Evolutionary conservation across 352 stramenopile genomes (phyloP).

Genomic region (Thalassiosira mediterranea): DNA sequence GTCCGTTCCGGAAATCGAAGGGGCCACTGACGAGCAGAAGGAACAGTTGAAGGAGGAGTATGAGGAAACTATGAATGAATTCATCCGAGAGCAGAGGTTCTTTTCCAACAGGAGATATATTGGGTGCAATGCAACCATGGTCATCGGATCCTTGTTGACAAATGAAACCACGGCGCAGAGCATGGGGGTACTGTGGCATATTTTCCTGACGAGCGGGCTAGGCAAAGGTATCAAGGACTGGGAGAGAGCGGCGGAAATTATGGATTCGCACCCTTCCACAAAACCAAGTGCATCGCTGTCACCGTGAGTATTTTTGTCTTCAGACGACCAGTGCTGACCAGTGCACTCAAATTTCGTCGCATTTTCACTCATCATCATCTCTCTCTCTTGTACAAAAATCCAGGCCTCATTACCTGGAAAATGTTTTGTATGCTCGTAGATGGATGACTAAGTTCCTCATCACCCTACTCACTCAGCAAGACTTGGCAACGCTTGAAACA

Average conservation of each 20-base stretch:
- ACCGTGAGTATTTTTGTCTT: conserved; percentile 39
- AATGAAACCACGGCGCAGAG: conserved; percentile 63
- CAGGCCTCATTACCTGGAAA: conserved; percentile 79
- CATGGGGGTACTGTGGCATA: conserved; percentile 68
- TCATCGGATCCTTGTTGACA: conserved; percentile 74
- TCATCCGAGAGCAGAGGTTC: conserved; percentile 76
- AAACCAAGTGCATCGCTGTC: conserved; percentile 9
- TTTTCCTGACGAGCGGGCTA: conserved; percentile 77
- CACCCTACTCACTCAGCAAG: conserved; percentile 59
- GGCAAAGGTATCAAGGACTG: conserved; percentile 76
- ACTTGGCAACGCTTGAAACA: conserved; percentile 42
- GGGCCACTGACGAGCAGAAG: conserved; percentile 43
- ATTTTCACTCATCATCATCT: too few relatives aligned
- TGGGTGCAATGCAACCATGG: conserved; percentile 70
- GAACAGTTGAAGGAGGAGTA: conserved; percentile 52
- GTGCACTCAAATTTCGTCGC: background rate
- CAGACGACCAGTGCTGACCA: background rate
- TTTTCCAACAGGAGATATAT: conserved; percentile 79
- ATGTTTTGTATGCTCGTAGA: conserved; percentile 71
- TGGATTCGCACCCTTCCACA: conserved; percentile 34
- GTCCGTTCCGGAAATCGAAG: conserved; percentile 34
- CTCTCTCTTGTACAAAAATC: conserved; percentile 20
- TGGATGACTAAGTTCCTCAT: conserved; percentile 78
- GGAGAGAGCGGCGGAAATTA: conserved; percentile 70
- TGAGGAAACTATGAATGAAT: conserved; percentile 69